These are phyloP conservation scores for Gremmenia infestans DNA, from an alignment of 2,329 filamentous ascomycete species.

Conservation along the genomic window DNA sequence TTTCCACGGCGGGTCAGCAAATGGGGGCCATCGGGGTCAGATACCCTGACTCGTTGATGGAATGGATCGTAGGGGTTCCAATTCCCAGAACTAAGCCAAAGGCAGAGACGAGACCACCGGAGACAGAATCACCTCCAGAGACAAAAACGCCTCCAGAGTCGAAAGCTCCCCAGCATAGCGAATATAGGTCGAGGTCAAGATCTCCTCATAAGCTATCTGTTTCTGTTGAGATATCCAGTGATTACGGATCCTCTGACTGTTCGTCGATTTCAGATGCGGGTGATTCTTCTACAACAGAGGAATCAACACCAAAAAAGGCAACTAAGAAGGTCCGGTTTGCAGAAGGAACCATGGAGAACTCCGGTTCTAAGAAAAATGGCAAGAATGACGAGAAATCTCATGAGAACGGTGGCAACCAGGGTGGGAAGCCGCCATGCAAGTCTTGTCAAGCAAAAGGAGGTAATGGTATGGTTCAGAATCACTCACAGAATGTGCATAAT, in stretches of 20 bases:
- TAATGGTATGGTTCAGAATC: no score
- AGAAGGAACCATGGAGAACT: neutral
- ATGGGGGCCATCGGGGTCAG: neutral
- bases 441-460: no score
- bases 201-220: neutral
- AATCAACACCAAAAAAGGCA: neutral
- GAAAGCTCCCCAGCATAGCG: neutral
- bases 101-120: neutral
- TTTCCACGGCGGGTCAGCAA: neutral
- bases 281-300: neutral
- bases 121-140: neutral
- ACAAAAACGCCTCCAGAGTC: neutral
- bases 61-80: neutral
- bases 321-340: neutral
- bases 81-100: neutral
- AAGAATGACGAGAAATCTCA: neutral
- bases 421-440: no score
- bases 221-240: neutral
- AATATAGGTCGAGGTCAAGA: neutral
- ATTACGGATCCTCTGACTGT: neutral
- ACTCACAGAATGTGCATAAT: neutral
- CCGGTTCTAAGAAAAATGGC: neutral
- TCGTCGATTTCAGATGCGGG: neutral
- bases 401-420: neutral
- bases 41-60: slow-evolving; percentile 1